Evolutionary conservation across 2,329 filamentous ascomycete species (phyloP).

Genomic region (Cordyceps cicadae): DNA sequence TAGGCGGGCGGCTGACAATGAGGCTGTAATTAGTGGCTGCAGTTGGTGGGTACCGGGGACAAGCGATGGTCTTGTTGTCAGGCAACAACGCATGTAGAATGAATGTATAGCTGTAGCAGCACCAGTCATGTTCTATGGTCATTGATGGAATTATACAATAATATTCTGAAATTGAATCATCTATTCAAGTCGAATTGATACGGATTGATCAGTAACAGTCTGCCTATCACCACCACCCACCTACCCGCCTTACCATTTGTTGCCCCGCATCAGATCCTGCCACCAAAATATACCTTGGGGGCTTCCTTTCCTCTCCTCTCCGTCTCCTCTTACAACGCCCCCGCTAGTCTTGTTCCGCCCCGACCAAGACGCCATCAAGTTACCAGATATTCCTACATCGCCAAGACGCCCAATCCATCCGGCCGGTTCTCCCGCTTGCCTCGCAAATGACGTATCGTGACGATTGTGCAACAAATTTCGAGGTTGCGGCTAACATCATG

Average conservation of each 20-base stretch:
- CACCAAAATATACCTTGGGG: not conserved
- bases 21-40: not conserved
- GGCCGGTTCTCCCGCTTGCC: not conserved
- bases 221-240: too few species aligned
- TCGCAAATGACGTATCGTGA: not conserved
- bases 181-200: not conserved
- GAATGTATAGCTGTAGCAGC: too few species aligned
- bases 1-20: not conserved
- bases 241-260: too few species aligned
- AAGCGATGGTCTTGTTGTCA: not conserved
- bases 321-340: not conserved
- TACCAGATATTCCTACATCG: not conserved
- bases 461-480: not conserved
- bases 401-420: not conserved
- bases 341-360: not conserved
- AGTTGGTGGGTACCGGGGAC: too few species aligned
- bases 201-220: too few species aligned
- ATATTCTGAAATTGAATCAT: not conserved
- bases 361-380: not conserved
- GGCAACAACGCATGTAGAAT: not conserved
- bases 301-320: too few species aligned
- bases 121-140: too few species aligned
- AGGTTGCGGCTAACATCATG: not conserved
- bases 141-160: not conserved
- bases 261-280: not conserved